phyloP scores from a whole-genome alignment of 73 alveolate genomes.

The Paramecium bursaria region DNA sequence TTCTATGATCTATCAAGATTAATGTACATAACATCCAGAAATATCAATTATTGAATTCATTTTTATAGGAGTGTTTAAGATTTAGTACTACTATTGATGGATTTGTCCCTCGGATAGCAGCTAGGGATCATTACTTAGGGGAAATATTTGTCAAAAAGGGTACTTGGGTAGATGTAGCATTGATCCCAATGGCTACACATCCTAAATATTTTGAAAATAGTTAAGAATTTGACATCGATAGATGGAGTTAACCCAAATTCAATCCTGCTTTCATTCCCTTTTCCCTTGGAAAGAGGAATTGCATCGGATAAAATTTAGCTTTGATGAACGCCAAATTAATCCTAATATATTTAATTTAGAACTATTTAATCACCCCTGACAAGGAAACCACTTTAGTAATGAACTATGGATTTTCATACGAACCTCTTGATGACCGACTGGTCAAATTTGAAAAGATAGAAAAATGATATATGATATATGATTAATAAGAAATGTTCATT shows the following conservation, averaged over 20 bases:
- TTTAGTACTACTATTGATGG: conserved; percentile 45
- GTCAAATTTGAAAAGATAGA: neutral
- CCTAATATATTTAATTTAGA: neutral
- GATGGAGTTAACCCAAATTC: conserved; percentile 37
- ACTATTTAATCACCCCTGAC: neutral
- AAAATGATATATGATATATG: too few relatives aligned
- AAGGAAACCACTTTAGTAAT: conserved; percentile 3
- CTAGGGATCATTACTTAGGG: neutral
- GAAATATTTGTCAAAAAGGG: conserved; percentile 4
- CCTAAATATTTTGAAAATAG: conserved; percentile 54
- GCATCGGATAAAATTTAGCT: neutral
- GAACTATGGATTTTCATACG: conserved; percentile 1
- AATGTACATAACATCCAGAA: neutral
- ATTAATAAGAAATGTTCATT: too few relatives aligned
- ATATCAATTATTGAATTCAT: conserved; percentile 3
- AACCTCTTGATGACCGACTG: conserved; percentile 40
- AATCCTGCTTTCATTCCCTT: neutral
- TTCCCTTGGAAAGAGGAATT: neutral
- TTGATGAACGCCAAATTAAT: neutral
- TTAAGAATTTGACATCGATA: conserved; percentile 6
- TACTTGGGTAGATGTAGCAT: conserved; percentile 30
- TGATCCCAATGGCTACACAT: conserved; percentile 44
- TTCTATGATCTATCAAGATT: neutral
- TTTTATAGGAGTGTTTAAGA: conserved; percentile 35
- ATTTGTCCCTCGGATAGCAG: neutral